These are phyloP conservation scores for Quercus glauca DNA, from an alignment of 306 rosid species.

Conservation along the genomic window DNA sequence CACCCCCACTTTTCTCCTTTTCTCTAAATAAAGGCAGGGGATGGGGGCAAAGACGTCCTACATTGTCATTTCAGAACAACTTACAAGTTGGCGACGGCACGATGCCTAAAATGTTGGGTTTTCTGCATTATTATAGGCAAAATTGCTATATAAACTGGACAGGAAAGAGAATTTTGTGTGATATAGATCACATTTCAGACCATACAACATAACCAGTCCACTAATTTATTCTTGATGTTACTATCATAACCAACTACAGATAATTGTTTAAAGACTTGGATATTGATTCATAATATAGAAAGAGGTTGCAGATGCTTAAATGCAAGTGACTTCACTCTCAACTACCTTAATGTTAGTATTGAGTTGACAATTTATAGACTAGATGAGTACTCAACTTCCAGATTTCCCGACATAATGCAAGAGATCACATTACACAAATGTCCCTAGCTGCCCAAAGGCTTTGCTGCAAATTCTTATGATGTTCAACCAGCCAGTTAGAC, in stretches of 20 bases:
- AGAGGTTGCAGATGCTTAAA: background rate
- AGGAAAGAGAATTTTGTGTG: conserved; percentile 1
- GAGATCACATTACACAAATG: background rate
- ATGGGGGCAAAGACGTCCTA: background rate
- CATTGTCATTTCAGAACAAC: conserved; percentile 1
- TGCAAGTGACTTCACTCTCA: background rate
- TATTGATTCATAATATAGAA: background rate
- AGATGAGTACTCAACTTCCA: background rate
- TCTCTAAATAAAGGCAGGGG: background rate
- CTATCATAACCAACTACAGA: background rate
- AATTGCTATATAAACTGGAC: conserved; percentile 1
- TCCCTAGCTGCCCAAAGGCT: background rate
- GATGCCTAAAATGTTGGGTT: background rate
- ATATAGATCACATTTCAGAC: background rate
- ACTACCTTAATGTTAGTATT: background rate
- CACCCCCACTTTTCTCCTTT: too few species aligned
- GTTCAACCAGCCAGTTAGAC: background rate
- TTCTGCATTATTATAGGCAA: background rate
- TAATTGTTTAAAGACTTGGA: background rate
- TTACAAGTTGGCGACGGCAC: background rate
- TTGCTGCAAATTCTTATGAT: background rate
- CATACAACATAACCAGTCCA: background rate
- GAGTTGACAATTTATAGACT: background rate
- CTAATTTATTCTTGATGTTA: background rate
- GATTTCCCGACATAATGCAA: background rate